Percentiles rank a stretch among this genome's conserved stretches.
Evolutionary conservation across 2,329 filamentous ascomycete genomes (phyloP).

Genomic region (Aureobasidium leucospermi): DNA sequence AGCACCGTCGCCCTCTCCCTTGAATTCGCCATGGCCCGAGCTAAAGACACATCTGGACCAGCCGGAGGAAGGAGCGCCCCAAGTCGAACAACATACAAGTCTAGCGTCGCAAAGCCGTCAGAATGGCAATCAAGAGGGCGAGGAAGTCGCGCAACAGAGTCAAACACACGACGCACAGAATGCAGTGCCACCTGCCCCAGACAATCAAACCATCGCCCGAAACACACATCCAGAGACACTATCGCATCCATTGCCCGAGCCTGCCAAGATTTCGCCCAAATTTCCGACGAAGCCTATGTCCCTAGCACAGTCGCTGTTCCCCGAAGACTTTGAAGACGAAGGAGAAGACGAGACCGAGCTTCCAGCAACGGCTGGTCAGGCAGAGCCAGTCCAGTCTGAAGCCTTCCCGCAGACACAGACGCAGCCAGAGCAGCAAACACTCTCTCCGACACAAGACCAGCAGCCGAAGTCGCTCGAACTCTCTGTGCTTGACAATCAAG

Average conservation of each 20-base stretch:
- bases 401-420: constrained; percentile 7
- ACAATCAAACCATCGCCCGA: background rate
- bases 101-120: background rate
- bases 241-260: background rate
- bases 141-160: constrained; percentile 4
- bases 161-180: background rate
- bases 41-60: background rate
- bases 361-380: background rate
- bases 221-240: background rate
- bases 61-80: background rate
- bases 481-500: background rate
- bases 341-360: background rate
- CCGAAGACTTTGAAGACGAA: constrained; percentile 6
- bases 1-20: constrained; percentile 9
- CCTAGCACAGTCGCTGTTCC: constrained; percentile 8
- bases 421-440: constrained; percentile 12
- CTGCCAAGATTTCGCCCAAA: background rate
- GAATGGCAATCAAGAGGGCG: background rate
- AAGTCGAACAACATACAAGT: background rate
- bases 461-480: background rate
- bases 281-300: constrained; percentile 1
- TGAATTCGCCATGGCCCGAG: constrained; percentile 11
- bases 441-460: background rate
- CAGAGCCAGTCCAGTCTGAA: background rate
- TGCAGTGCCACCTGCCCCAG: constrained; percentile 10